Percentiles rank a stretch among this genome's conserved stretches.
These are phyloP conservation scores for Fusarium secorum DNA, from an alignment of 2,329 filamentous ascomycete species.

Conservation along the genomic window DNA sequence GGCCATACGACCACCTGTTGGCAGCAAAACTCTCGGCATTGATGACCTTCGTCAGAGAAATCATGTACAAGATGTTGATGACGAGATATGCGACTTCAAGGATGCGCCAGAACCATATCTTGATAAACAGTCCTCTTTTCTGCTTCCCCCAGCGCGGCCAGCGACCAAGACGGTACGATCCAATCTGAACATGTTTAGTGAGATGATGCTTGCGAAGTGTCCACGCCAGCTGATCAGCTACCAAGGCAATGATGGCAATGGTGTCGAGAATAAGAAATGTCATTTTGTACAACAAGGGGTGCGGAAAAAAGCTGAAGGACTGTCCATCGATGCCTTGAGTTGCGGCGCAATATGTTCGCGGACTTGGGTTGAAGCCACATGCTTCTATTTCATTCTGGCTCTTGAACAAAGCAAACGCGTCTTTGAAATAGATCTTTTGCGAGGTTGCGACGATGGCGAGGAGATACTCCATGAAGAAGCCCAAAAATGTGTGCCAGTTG, in stretches of 20 bases:
- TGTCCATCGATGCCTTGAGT: slow-evolving; percentile 47
- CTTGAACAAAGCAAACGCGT: slow-evolving; percentile 48
- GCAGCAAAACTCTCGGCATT: slow-evolving; percentile 48
- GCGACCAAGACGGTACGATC: slow-evolving; percentile 45
- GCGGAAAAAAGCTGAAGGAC: slow-evolving; percentile 49
- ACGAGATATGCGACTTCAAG: slow-evolving; percentile 49
- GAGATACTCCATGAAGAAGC: slow-evolving; percentile 51
- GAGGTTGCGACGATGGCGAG: slow-evolving; percentile 50
- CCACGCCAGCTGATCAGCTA: slow-evolving; percentile 49
- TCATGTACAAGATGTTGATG: slow-evolving; percentile 51
- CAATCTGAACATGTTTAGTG: slow-evolving; percentile 44
- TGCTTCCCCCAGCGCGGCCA: slow-evolving; percentile 44
- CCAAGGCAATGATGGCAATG: slow-evolving; percentile 47
- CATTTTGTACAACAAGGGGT: slow-evolving; percentile 50
- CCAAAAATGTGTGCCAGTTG: slow-evolving; percentile 52
- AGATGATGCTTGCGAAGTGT: slow-evolving; percentile 47
- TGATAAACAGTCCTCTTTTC: slow-evolving; percentile 42
- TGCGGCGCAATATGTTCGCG: slow-evolving; percentile 49
- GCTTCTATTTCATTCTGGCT: slow-evolving; percentile 44
- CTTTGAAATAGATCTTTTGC: slow-evolving; percentile 47
- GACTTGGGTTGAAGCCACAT: slow-evolving; percentile 50
- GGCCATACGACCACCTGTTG: slow-evolving; percentile 49
- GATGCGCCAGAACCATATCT: slow-evolving; percentile 47
- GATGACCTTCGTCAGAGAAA: slow-evolving; percentile 49
- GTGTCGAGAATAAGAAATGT: slow-evolving; percentile 49